Evolutionary conservation across 192 early-diverging fungal genomes (phyloP).

Genomic region (Piromyces finnis): DNA sequence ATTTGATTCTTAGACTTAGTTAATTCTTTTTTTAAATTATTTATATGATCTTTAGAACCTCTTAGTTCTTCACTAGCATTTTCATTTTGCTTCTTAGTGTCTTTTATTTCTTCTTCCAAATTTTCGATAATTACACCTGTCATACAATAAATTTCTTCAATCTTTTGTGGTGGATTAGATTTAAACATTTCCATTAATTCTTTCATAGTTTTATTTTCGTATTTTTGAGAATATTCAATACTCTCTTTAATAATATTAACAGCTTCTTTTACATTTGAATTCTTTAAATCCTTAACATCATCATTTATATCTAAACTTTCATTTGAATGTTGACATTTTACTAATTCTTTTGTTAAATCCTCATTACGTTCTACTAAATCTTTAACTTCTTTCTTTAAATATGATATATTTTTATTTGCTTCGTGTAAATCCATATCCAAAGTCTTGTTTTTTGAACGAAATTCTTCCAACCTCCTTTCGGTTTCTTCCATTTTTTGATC

Average conservation of each 20-base stretch:
- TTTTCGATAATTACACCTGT: neutral
- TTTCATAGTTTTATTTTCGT: neutral
- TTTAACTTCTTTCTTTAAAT: neutral
- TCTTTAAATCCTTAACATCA: neutral
- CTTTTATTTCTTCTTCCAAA: neutral
- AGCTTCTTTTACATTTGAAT: neutral
- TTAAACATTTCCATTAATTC: neutral
- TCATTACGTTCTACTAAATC: neutral
- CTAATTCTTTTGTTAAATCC: neutral
- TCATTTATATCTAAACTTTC: neutral
- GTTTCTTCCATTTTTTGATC: neutral
- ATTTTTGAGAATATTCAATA: neutral
- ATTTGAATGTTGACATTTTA: neutral
- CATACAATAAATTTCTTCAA: neutral
- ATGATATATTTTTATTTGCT: neutral
- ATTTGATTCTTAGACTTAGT: no score
- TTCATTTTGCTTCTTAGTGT: no score
- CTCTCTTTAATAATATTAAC: neutral
- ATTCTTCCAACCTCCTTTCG: neutral
- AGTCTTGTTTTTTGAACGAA: neutral
- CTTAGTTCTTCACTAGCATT: no score
- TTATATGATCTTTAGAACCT: no score
- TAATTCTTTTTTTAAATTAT: no score
- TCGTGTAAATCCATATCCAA: neutral
- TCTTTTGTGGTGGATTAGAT: neutral